Base-by-base conservation (phyloP, 1,284 basidiomycete genomes). In the Pseudomicrostroma phylloplanum region DNA sequence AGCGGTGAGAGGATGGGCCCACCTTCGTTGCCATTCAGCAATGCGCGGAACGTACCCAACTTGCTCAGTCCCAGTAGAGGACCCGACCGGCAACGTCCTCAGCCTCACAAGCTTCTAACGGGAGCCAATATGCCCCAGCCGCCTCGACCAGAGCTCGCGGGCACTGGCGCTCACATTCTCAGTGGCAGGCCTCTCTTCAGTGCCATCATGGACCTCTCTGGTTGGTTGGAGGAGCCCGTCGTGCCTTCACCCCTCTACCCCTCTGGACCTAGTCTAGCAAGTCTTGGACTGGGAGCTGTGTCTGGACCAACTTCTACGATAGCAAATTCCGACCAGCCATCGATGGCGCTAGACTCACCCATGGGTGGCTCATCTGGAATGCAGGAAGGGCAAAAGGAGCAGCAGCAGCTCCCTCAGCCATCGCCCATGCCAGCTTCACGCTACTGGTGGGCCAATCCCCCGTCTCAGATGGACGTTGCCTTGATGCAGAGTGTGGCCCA, bases 161-260 rank as follows among this genome's bases (percentile, higher is more conserved):
- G 57, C 57, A 23, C n/a, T 25, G 39, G 46, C 21, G 46, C 23
- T 17, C 9, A 39, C 11, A 41, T 56, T n/a, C 26, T 19, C 21
- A 62, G 60, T 43, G 51, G 43, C 7, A 41, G 51, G 43, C 62
- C 63, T 17, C 60, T 65, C 12, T 65, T 65, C 61, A 65, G 60
- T 51, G 63, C 63, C 6, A 58, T 53, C 25, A 53, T 72, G 19
- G 74, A 77, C 43, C 65, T 76, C n/a, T 72, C 70, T 0, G 64
- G 71, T 13, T 78, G 76, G 76, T 72, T 78, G 12, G 75, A 71
- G 25, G 76, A 78, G 55, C 74, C 76, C 1, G 71, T 78, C 2
- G 69, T 76, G 2, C 75, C 76, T 4, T 77, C 76, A 11, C 75
- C 76, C 0, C 57, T 77, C 57, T 76, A 77, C 40, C 69, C 72